phyloP scores from a whole-genome alignment of 768 basidiomycete genomes.

The Agaricus blazei region DNA sequence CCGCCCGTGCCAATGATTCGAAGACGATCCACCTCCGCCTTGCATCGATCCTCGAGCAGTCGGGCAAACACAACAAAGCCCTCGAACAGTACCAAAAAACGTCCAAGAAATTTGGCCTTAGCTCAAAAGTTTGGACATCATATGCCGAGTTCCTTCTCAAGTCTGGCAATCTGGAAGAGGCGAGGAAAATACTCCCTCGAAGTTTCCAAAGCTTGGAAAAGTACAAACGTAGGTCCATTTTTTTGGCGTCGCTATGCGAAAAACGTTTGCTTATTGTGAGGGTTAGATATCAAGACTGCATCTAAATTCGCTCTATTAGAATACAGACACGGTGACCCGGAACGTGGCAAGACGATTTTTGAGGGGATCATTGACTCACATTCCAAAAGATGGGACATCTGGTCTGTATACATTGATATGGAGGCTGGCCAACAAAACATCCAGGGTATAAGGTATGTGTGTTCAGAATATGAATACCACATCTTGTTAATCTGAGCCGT shows the following conservation, averaged over 20 bases:
- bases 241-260: not conserved
- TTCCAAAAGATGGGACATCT: constrained; percentile 91
- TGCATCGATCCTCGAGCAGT: constrained; percentile 79
- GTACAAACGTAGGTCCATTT: constrained; percentile 69
- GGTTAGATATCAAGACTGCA: constrained; percentile 88
- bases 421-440: constrained; percentile 79
- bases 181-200: constrained; percentile 81
- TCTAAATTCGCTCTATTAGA: constrained; percentile 93
- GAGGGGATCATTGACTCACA: constrained; percentile 96
- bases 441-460: constrained; percentile 63
- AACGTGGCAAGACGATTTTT: constrained; percentile 93
- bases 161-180: constrained; percentile 68
- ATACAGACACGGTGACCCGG: constrained; percentile 90
- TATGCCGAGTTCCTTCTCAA: constrained; percentile 82
- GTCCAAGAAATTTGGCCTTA: constrained; percentile 90
- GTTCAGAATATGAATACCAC: not conserved
- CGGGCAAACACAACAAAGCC: constrained; percentile 85
- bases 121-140: constrained; percentile 90
- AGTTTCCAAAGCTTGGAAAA: constrained; percentile 89
- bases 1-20: constrained; percentile 84
- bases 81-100: constrained; percentile 87
- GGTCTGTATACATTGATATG: constrained; percentile 98
- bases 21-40: constrained; percentile 86
- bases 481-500: not conserved
- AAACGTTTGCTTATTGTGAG: not conserved